Evolutionary conservation across 805 yeast species (phyloP).

Genomic region (Wickerhamiella shivajii): DNA sequence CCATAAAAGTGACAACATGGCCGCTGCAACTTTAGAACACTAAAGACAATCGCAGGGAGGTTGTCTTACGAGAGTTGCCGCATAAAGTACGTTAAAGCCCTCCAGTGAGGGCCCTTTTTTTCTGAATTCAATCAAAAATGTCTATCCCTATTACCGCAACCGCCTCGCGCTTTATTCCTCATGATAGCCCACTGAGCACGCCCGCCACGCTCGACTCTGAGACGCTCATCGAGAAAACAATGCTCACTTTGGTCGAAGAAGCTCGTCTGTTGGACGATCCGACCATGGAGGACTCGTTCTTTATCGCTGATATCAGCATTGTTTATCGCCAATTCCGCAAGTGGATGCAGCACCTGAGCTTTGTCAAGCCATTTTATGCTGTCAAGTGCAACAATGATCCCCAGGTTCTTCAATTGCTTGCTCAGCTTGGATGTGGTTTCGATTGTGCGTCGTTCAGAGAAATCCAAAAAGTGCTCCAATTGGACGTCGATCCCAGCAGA

Average conservation of each 20-base stretch:
- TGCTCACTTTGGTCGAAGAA: conserved; percentile 1
- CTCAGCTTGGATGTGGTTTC: conserved; percentile 54
- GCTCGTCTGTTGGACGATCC: background rate
- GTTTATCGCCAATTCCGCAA: conserved; percentile 43
- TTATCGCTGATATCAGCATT: conserved; percentile 71
- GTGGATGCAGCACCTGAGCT: conserved; percentile 56
- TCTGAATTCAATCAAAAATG: background rate
- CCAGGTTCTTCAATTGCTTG: conserved; percentile 42
- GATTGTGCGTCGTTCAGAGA: conserved; percentile 91
- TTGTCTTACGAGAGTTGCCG: conserved; percentile 23
- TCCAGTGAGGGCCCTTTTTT: conserved; percentile 12
- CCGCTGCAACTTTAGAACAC: conserved; percentile 2
- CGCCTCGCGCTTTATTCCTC: background rate
- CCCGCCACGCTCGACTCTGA: conserved; percentile 3
- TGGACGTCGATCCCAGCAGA: conserved; percentile 50
- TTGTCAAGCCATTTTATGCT: conserved; percentile 80
- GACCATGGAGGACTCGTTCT: conserved; percentile 59
- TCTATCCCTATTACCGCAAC: conserved; percentile 6
- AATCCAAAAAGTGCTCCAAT: conserved; percentile 46
- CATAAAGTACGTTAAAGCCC: conserved; percentile 18
- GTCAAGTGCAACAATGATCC: conserved; percentile 81
- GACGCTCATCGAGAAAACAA: conserved; percentile 3
- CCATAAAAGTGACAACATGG: too few relatives aligned
- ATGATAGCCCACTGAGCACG: background rate
- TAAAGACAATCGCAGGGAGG: conserved; percentile 8